Percentiles rank a stretch among this genome's conserved stretches.
phyloP scores from a whole-genome alignment of 257 asterid species.

The Solanum appendiculatum region DNA sequence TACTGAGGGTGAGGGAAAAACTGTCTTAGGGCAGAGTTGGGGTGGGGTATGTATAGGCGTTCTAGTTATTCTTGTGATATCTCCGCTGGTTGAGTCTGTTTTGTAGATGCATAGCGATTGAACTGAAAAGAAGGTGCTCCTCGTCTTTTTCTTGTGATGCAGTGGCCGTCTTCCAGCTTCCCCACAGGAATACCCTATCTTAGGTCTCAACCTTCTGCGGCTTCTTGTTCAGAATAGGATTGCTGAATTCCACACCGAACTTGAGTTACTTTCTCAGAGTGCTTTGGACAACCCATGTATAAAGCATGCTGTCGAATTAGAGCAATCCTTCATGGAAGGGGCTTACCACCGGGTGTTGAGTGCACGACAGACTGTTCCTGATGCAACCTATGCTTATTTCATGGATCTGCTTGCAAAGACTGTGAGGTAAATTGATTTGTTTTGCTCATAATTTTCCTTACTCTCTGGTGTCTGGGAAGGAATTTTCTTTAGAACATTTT shows the following conservation, averaged over 20 bases:
- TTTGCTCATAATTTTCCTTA: background rate
- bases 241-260: constrained; percentile 92
- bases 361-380: constrained; percentile 91
- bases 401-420: constrained; percentile 96
- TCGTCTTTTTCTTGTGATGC: constrained; percentile 19
- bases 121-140: background rate
- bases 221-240: constrained; percentile 96
- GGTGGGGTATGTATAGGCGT: background rate
- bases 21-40: background rate
- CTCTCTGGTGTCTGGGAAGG: background rate
- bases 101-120: background rate
- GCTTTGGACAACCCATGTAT: constrained; percentile 89
- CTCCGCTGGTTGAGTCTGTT: background rate
- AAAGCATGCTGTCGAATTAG: constrained; percentile 92
- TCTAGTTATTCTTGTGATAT: background rate
- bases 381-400: constrained; percentile 80
- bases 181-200: constrained; percentile 79
- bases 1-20: background rate
- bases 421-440: constrained; percentile 42
- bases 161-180: constrained; percentile 72
- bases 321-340: constrained; percentile 98
- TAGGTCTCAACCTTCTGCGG: constrained; percentile 96
- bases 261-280: constrained; percentile 68
- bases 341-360: constrained; percentile 89
- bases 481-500: background rate